Evolutionary conservation across 331 rosid species (phyloP), one percentile per base, ranked within the genome.

Genomic region (Malus hybrid): DNA sequence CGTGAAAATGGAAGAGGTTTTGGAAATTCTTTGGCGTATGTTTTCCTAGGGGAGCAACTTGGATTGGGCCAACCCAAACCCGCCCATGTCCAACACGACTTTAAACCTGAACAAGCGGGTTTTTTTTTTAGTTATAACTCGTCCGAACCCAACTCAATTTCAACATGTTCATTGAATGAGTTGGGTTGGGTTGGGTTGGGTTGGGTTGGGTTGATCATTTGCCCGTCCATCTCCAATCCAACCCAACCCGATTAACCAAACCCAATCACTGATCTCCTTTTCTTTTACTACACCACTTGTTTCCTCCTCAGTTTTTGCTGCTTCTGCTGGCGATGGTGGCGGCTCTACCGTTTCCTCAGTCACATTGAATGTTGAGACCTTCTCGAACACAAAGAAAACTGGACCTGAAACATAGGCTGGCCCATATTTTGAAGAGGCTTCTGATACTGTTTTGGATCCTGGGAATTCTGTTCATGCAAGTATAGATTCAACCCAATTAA

Each of bases 1-100:
- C 75, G 98, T 88, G 66, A 86, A 88, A 58, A 77, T 93, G 55
- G 98, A n/a, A n/a, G n/a, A n/a, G n/a, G n/a, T n/a, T n/a, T n/a
- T n/a, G n/a, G n/a, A n/a, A n/a, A n/a, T n/a, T n/a, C n/a, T 92
- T 44, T 85, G 93, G 16, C 86, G 70, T 73, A 83, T 92, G 78
- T 90, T 92, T 83, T 88, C 96, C 29, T 28, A 28, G 29, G 6
- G 34, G 6, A 0, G 34, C 34, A 32, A 32, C 34, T 32, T 32
- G 34, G 34, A 0, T 32, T 32, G 3, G 34, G 34, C 34, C 6
- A 5, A 0, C 3, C 1, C 6, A 0, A 32, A 32, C 34, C 34
- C 0, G 3, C 0, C 6, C 3, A 32, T 32, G 34, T 0, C 0
- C 34, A 32, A 32, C 3, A 5, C 34, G 34, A 32, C 6, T 32